These are phyloP conservation scores for Cercospora zeae-maydis DNA, from an alignment of 2,329 filamentous ascomycete genomes.

Conservation along the genomic window DNA sequence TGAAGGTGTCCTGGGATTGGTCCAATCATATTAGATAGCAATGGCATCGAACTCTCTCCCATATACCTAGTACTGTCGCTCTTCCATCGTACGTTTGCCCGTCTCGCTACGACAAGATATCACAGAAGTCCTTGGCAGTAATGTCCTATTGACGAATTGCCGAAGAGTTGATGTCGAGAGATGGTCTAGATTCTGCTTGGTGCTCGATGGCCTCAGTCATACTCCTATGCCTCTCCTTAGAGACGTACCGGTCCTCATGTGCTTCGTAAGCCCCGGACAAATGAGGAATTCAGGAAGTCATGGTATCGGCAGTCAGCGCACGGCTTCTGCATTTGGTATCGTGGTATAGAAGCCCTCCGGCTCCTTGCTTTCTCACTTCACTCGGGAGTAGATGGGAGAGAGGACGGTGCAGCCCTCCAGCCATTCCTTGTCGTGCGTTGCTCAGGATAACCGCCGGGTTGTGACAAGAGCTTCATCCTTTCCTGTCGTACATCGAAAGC, in stretches of 20 bases:
- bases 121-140: neutral
- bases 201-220: neutral
- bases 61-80: no score
- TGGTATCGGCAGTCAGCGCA: neutral
- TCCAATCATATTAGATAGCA: neutral
- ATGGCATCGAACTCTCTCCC: no score
- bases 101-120: neutral
- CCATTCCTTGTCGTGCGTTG: constrained; percentile 14
- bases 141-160: neutral
- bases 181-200: neutral
- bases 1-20: neutral
- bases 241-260: neutral
- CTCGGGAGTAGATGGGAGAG: constrained; percentile 16
- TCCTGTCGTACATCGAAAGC: constrained; percentile 32
- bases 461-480: constrained; percentile 13
- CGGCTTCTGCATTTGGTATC: neutral
- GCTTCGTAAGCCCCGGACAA: neutral
- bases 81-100: neutral
- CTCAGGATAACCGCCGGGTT: constrained; percentile 13
- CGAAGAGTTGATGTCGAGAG: neutral
- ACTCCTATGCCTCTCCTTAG: neutral
- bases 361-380: neutral
- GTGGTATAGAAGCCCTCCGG: neutral
- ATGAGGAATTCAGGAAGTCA: neutral
- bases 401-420: constrained; percentile 21